These are phyloP conservation scores for Linnemannia zychae DNA, from an alignment of 192 early-diverging fungal genomes.

Conservation along the genomic window DNA sequence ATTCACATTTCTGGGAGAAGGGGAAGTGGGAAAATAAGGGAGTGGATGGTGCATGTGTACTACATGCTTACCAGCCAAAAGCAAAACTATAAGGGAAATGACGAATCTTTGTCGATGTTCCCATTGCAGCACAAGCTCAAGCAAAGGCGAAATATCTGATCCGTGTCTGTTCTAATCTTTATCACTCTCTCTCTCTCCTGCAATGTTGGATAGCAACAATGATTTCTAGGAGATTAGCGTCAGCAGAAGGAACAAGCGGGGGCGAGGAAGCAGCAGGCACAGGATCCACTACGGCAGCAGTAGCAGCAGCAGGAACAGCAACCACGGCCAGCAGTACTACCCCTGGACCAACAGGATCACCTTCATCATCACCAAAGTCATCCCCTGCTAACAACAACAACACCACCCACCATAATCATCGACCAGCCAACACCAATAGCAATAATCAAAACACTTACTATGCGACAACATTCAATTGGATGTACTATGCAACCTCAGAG, in stretches of 20 bases:
- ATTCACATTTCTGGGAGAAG: too few relatives aligned
- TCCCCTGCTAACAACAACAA: neutral
- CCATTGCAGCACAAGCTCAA: neutral
- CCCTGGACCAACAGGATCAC: neutral
- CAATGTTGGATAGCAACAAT: neutral
- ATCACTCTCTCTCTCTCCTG: neutral
- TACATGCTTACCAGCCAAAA: too few relatives aligned
- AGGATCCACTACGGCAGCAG: too few relatives aligned
- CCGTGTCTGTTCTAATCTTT: neutral
- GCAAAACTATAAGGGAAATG: neutral
- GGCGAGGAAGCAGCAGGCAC: too few relatives aligned
- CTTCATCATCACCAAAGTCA: neutral
- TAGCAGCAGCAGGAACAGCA: neutral
- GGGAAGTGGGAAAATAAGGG: too few relatives aligned
- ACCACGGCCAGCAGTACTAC: neutral
- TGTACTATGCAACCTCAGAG: neutral
- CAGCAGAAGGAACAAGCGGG: neutral
- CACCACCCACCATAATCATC: neutral
- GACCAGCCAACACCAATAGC: neutral
- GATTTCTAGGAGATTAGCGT: neutral
- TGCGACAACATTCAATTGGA: neutral
- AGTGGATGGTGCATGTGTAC: too few relatives aligned
- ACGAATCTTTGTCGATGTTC: neutral
- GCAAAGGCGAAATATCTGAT: neutral
- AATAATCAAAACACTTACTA: neutral